phyloP scores from a whole-genome alignment of 306 rosid species.

The Senna tora region DNA sequence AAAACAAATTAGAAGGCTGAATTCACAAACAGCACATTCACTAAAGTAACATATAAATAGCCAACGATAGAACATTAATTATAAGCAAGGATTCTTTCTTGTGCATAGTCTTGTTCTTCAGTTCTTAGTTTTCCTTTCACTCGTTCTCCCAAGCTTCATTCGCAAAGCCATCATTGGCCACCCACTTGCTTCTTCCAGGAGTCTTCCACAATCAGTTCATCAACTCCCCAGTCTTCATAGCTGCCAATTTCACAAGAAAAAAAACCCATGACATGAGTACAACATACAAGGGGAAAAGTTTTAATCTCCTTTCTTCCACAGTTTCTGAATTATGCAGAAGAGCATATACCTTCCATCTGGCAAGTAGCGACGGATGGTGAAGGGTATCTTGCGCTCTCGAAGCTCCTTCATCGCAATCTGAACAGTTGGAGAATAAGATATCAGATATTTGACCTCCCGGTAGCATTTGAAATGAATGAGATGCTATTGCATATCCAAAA shows the following conservation, averaged over 20 bases:
- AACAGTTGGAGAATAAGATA: slow-evolving; percentile 25
- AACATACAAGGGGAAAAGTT: slow-evolving; percentile 1
- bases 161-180: slow-evolving; percentile 83
- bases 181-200: slow-evolving; percentile 99
- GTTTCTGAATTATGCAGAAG: background rate
- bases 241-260: slow-evolving; percentile 45
- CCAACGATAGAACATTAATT: too few species aligned
- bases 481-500: background rate
- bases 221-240: slow-evolving; percentile 98
- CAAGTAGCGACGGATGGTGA: slow-evolving; percentile 93
- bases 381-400: slow-evolving; percentile 89
- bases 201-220: slow-evolving; percentile 94
- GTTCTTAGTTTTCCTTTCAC: too few species aligned
- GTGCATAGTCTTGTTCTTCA: too few species aligned
- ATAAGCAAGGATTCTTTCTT: too few species aligned
- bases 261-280: slow-evolving; percentile 27
- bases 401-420: slow-evolving; percentile 98
- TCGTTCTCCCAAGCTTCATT: too few species aligned
- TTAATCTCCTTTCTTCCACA: background rate
- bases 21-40: slow-evolving; percentile 15
- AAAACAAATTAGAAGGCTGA: too few species aligned
- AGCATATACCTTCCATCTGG: slow-evolving; percentile 89
- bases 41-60: background rate
- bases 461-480: background rate
- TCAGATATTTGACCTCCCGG: slow-evolving; percentile 13